Evolutionary conservation across 2,329 filamentous ascomycete species (phyloP).

Genomic region (Fusarium poae): DNA sequence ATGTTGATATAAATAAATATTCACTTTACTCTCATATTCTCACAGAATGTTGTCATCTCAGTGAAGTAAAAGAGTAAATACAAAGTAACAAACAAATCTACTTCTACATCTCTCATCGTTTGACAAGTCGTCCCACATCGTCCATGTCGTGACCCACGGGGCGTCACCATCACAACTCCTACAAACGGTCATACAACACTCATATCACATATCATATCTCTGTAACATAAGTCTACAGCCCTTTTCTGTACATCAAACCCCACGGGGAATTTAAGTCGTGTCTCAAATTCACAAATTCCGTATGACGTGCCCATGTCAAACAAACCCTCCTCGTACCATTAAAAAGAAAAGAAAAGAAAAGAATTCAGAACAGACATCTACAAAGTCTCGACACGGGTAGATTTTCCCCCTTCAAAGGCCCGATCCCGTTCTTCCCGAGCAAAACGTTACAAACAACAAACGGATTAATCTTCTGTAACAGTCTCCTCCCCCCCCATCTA

Average conservation of each 20-base stretch:
- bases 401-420: conserved; percentile 3
- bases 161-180: not conserved
- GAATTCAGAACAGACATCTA: conserved; percentile 14
- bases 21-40: not conserved
- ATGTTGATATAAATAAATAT: not conserved
- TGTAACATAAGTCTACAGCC: not conserved
- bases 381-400: conserved; percentile 36
- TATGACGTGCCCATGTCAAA: conserved; percentile 33
- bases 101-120: conserved; percentile 30
- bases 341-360: not conserved
- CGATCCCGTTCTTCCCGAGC: conserved; percentile 32
- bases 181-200: not conserved
- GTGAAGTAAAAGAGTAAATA: not conserved
- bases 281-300: conserved; percentile 26
- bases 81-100: not conserved
- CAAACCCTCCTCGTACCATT: conserved; percentile 2
- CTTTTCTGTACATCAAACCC: not conserved
- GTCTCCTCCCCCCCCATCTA: not conserved
- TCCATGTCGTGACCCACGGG: conserved; percentile 44
- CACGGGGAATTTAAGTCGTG: conserved; percentile 33
- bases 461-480: conserved; percentile 11
- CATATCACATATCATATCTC: not conserved
- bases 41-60: not conserved
- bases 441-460: conserved; percentile 38
- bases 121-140: conserved; percentile 44